Evolutionary conservation across 108 stramenopile genomes (phyloP).

Genomic region (Pelagomonas calceolata): DNA sequence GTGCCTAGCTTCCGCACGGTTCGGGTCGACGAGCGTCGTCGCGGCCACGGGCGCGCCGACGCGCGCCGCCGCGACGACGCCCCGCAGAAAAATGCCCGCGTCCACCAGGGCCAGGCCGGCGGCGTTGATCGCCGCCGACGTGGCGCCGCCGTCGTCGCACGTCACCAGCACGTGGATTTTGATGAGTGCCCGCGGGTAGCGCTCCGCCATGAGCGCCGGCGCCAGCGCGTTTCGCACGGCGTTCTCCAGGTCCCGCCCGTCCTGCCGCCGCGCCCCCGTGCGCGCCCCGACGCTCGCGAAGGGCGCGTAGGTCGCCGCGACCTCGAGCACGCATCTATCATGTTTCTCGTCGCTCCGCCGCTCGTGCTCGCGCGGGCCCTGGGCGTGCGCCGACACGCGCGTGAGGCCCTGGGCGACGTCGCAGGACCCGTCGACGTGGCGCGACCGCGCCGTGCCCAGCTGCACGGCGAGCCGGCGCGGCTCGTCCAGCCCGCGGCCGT

Average conservation of each 20-base stretch:
- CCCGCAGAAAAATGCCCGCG: slow-evolving; percentile 41
- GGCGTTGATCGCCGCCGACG: slow-evolving; percentile 30
- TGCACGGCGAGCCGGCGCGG: slow-evolving; percentile 19
- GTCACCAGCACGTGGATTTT: slow-evolving; percentile 12
- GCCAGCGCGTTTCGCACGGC: slow-evolving; percentile 18
- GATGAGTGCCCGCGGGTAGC: slow-evolving; percentile 20
- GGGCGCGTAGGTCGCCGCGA: slow-evolving; percentile 17
- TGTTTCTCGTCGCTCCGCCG: slow-evolving; percentile 11
- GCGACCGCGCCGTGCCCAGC: slow-evolving; percentile 11
- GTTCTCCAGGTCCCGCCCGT: background rate
- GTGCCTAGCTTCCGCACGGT: too few relatives aligned
- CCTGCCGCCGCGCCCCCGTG: slow-evolving; percentile 11
- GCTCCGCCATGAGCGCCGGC: slow-evolving; percentile 22
- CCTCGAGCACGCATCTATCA: slow-evolving; percentile 9
- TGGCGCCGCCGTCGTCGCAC: slow-evolving; percentile 29
- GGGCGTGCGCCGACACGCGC: slow-evolving; percentile 27
- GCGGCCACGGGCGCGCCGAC: too few relatives aligned
- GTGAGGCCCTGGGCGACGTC: slow-evolving; percentile 31
- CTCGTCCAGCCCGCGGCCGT: slow-evolving; percentile 23
- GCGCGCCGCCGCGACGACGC: slow-evolving; percentile 11
- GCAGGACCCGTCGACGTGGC: slow-evolving; percentile 29
- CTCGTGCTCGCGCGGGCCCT: slow-evolving; percentile 22
- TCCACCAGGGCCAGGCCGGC: slow-evolving; percentile 34
- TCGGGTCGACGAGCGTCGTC: too few relatives aligned
- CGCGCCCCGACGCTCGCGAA: slow-evolving; percentile 25